Conservation (phyloP, 176 grass and related monocot genomes). For the Oryza coarctata region DNA sequence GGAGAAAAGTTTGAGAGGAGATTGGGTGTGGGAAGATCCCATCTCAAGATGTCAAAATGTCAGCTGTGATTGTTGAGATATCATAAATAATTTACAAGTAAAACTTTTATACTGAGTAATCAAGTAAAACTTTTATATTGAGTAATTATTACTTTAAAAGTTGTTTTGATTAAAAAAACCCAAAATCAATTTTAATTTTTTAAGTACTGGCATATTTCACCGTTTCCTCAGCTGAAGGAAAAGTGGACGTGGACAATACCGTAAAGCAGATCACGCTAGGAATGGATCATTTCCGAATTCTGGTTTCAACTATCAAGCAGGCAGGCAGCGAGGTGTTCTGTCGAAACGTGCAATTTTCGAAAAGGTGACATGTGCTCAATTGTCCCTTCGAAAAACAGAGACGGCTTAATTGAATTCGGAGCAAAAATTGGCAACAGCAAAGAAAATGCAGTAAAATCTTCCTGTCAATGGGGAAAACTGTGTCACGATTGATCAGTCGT, state of each 20-base stretch:
- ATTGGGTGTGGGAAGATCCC: too few relatives aligned
- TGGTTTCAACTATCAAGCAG: neutral
- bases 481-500: neutral
- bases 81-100: too few relatives aligned
- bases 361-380: neutral
- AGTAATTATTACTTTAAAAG: too few relatives aligned
- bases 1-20: neutral
- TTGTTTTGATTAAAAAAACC: too few relatives aligned
- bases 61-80: too few relatives aligned
- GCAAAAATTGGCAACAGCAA: neutral
- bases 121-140: too few relatives aligned
- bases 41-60: too few relatives aligned
- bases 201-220: too few relatives aligned
- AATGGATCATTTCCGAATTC: neutral
- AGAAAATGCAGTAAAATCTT: neutral
- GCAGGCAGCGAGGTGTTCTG: neutral
- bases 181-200: too few relatives aligned
- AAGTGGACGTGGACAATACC: neutral
- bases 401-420: neutral
- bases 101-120: too few relatives aligned
- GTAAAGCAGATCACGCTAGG: neutral
- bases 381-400: neutral
- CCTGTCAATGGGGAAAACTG: neutral
- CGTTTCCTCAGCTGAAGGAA: neutral
- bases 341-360: neutral